Evolutionary conservation across 2,329 filamentous ascomycete genomes (phyloP), one percentile per base, ranked within the genome.

Genomic region (Pleomassaria siparia): DNA sequence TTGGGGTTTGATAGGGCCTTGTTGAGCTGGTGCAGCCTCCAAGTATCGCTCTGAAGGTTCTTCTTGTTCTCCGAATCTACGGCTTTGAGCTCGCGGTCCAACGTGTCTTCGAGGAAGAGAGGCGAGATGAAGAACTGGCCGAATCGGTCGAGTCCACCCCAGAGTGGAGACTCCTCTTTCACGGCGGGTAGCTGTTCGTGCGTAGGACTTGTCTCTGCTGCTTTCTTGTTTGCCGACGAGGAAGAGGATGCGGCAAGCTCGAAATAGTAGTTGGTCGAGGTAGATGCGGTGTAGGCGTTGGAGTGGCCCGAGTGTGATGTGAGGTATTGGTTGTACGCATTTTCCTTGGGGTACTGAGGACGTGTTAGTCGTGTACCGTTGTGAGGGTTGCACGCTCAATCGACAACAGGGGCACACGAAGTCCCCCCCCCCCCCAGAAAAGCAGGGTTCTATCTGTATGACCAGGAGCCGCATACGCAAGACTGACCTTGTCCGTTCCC

Each of bases 1-100:
- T 86, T 83, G 2, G 88, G 86, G 69, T 92, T 96, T 2, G 90
- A 89, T n/a, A 94, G 75, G 2, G 87, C 87, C 74, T 95, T 95
- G 66, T 89, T 88, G 20, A 96, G 79, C 72, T 96, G 91, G 63
- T 92, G 84, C 54, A 95, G 74, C 13, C 91, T 84, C 90, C 91
- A 96, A 46, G 82, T 81, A 64, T 96, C 91, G 67, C 84, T 92
- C 73, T 96, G 91, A 40, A 96, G 76, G 60, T 96, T 96, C 80
- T 96, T 96, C 80, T 96, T 96, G 75, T 96, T 95, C 71, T 96
- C 91, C 4, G 91, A 96, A 65, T 96, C 91, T 16, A 96, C 91
- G 1, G 91, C 91, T 56, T 82, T 85, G 53, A 96, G 77, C 73
- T 96, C 91, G 41, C 91, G 83, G 60, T 96, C 91, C 40, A 96